Evolutionary conservation across 805 yeast species (phyloP), one percentile per base, ranked within the genome.

Genomic region (Metschnikowia hibisci): DNA sequence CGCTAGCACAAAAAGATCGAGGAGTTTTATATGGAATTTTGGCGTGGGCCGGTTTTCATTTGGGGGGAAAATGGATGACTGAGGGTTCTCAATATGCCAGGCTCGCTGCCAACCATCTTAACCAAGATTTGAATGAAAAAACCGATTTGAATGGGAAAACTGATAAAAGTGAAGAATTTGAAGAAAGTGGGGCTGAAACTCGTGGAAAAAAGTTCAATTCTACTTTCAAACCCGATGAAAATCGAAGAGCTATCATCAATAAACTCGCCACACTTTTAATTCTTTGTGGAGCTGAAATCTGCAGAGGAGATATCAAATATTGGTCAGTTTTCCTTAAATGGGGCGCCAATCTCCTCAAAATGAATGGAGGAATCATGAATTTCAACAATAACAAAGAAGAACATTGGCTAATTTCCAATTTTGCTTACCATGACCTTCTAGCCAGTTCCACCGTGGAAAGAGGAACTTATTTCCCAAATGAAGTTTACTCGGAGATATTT

Each of bases 371-470:
- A 0, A 61, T 83, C 20, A 72, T 80, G 16, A 66, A 66, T 41
- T 67, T 68, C 60, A 74, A 73, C 51, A 68, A 65, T 25, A 73
- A 76, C 54, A 77, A 77, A 48, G 82, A 79, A 50, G 78, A 81
- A 50, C 79, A 82, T 48, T 86, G 90, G 84, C 67, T 86, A 40
- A 77, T 84, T 15, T 78, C 87, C 7, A 85, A 82, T 61, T 87
- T 83, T 63, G 87, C 88, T 1, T 87, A 86, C 57, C 93, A 86
- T 59, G 95, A 86, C 57, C 74, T 87, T 26, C 68, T 84, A 49
- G 78, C 90, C 1, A 75, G 82, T 36, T 76, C 84, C 9, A 71
- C 77, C 1, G 68, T 74, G 42, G 77, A 79, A 31, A 64, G 86
- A 34, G 82, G 83, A 1, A 75, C 87, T 1, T 81, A 82, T 51